Evolutionary conservation across 805 yeast genomes (phyloP).

Genomic region (Saccharomycopsis oosterbeekiorum): DNA sequence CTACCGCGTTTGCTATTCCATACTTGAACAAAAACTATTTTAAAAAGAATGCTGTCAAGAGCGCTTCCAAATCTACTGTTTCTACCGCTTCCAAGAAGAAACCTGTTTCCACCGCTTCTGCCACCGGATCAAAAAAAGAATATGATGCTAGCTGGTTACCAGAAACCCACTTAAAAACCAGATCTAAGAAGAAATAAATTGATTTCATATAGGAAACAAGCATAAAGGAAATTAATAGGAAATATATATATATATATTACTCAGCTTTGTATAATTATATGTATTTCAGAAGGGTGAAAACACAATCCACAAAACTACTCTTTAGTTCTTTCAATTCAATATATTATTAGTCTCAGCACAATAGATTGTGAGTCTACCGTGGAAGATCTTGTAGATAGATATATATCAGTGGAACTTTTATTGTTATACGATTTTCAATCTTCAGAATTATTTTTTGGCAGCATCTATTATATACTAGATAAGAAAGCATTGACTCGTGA

Average conservation of each 20-base stretch:
- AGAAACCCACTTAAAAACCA: slow-evolving; percentile 36
- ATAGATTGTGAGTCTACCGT: neutral
- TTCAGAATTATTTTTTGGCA: neutral
- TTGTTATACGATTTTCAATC: neutral
- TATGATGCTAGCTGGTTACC: slow-evolving; percentile 51
- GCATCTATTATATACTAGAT: neutral
- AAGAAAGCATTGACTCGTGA: slow-evolving; percentile 14
- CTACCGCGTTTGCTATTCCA: slow-evolving; percentile 34
- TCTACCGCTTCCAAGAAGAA: slow-evolving; percentile 23
- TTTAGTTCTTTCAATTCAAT: neutral
- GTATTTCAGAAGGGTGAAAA: neutral
- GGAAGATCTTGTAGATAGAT: neutral
- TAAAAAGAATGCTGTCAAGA: slow-evolving; percentile 20
- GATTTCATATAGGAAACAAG: neutral
- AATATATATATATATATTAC: neutral
- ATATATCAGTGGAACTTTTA: neutral
- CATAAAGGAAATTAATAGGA: neutral
- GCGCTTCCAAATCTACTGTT: slow-evolving; percentile 22
- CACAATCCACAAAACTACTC: neutral
- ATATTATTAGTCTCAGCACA: slow-evolving; percentile 1
- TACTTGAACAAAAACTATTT: slow-evolving; percentile 34
- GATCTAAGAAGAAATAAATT: slow-evolving; percentile 25
- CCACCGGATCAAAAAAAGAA: slow-evolving; percentile 22
- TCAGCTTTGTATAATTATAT: neutral
- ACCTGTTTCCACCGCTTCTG: slow-evolving; percentile 23